Conservation (phyloP, 139 green algal genomes). For the Mychonastes homosphaera region DNA sequence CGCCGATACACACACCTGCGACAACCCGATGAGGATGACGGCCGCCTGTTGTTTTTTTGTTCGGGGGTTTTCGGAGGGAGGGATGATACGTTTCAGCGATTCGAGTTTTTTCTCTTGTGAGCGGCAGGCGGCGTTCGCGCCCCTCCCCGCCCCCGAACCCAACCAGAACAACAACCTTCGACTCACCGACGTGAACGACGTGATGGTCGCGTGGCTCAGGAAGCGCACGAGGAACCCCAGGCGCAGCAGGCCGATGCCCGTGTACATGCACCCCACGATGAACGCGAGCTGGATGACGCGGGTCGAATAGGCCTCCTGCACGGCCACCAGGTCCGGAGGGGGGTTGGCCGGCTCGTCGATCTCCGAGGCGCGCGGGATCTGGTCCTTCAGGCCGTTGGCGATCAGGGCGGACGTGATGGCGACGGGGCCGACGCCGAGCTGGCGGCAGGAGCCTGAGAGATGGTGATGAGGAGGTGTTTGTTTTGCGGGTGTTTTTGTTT, state of each 20-base stretch:
- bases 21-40: constrained; percentile 60
- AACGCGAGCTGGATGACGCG: constrained; percentile 56
- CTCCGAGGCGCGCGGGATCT: constrained; percentile 16
- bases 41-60: too few species aligned
- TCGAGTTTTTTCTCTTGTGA: too few species aligned
- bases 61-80: background rate
- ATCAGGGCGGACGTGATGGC: constrained; percentile 34
- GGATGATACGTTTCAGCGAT: background rate
- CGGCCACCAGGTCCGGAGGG: constrained; percentile 2
- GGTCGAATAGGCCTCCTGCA: constrained; percentile 35
- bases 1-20: constrained; percentile 17
- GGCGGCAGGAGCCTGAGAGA: too few species aligned
- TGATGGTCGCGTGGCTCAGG: constrained; percentile 68
- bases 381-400: constrained; percentile 12
- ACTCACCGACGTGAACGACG: constrained; percentile 79
- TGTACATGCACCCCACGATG: constrained; percentile 66
- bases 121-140: too few species aligned
- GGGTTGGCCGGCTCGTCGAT: constrained; percentile 40
- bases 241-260: constrained; percentile 51
- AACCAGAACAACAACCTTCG: too few species aligned
- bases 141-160: too few species aligned
- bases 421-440: constrained; percentile 37
- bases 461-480: too few species aligned
- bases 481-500: too few species aligned
- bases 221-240: constrained; percentile 83